Percentiles rank a stretch among this genome's conserved stretches.
phyloP scores from a whole-genome alignment of 768 basidiomycete genomes.

The Lentinus tigrinus region DNA sequence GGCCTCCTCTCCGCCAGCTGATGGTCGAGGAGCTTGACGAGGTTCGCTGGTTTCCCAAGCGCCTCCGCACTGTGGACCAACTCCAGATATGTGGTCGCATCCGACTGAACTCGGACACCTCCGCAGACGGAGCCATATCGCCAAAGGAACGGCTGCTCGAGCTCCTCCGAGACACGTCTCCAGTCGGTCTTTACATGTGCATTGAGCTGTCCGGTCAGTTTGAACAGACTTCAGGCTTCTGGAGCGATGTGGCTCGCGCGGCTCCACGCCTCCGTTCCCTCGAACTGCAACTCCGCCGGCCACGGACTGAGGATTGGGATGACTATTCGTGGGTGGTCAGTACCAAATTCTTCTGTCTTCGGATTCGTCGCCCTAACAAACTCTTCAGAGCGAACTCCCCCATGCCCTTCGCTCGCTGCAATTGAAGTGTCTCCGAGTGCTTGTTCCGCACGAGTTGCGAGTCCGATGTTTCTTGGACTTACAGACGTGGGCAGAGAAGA shows the following conservation, averaged over 20 bases:
- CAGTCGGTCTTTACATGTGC: background rate
- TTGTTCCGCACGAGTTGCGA: background rate
- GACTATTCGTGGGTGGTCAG: background rate
- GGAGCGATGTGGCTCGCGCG: background rate
- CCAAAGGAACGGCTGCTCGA: background rate
- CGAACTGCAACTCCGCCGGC: background rate
- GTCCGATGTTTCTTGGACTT: background rate
- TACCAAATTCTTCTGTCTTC: no score
- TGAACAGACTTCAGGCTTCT: background rate
- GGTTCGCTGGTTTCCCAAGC: background rate
- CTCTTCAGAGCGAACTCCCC: background rate
- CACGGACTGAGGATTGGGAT: background rate
- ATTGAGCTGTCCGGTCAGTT: background rate
- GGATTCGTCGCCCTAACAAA: no score
- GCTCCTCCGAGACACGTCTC: conserved; percentile 2
- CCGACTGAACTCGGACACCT: background rate
- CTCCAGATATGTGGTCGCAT: background rate
- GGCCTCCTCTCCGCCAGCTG: background rate
- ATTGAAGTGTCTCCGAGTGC: background rate
- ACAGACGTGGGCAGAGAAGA: background rate
- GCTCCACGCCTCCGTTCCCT: background rate
- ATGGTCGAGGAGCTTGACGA: background rate
- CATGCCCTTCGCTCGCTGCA: background rate
- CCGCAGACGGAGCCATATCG: background rate
- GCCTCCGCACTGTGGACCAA: background rate